Conservation (phyloP, 768 basidiomycete genomes). For the Rhodotorula taiwanensis region DNA sequence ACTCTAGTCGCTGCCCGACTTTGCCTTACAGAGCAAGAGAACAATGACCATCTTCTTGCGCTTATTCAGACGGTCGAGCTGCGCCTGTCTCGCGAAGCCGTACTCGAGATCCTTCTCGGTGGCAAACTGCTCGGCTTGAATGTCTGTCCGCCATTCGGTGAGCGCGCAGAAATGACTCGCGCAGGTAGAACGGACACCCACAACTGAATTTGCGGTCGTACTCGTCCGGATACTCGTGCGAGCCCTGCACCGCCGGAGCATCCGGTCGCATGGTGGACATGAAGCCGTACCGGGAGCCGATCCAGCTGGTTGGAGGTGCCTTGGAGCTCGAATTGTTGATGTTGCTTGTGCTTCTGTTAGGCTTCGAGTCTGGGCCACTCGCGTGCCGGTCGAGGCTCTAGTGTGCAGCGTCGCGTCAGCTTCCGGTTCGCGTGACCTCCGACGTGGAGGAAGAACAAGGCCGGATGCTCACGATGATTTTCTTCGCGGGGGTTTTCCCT, state of each 20-base stretch:
- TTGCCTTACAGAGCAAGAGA: conserved; percentile 11
- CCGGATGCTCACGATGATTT: neutral
- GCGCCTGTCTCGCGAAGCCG: conserved; percentile 17
- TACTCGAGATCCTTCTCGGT: conserved; percentile 33
- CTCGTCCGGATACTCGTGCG: neutral
- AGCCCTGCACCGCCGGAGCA: too few species aligned
- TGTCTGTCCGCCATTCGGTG: neutral
- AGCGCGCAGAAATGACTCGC: too few species aligned
- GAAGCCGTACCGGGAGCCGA: conserved; percentile 2
- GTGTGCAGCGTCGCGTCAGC: too few species aligned
- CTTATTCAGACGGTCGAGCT: neutral
- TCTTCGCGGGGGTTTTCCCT: conserved; percentile 10
- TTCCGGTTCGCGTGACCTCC: too few species aligned
- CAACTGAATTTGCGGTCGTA: conserved; percentile 9
- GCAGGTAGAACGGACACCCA: too few species aligned
- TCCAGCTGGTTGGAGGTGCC: neutral
- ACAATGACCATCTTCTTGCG: conserved; percentile 30
- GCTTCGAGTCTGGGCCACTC: too few species aligned
- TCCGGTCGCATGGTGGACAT: neutral
- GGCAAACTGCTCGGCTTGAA: conserved; percentile 5
- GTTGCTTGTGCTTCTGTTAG: neutral
- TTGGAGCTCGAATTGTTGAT: neutral
- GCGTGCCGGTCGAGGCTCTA: too few species aligned
- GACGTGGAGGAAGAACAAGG: too few species aligned
- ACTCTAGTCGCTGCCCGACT: too few species aligned